These are phyloP conservation scores for Azolla pinnata DNA, from an alignment of 75 land plant species.

Conservation along the genomic window DNA sequence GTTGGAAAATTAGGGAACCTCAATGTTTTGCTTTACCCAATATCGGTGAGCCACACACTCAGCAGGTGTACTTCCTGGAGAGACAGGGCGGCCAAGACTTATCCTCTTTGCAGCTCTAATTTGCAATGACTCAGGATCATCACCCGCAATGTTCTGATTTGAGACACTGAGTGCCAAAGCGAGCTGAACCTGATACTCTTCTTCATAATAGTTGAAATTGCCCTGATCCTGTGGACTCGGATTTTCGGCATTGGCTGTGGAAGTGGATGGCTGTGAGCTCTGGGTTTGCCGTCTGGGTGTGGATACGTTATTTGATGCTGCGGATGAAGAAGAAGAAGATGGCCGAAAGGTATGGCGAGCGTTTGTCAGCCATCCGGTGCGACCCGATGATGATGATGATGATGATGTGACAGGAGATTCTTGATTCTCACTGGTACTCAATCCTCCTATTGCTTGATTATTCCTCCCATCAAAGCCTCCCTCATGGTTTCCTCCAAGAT, in stretches of 20 bases:
- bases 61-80: slow-evolving; percentile 15
- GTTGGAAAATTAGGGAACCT: no score
- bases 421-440: no score
- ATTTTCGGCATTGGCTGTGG: slow-evolving; percentile 6
- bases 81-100: slow-evolving; percentile 41
- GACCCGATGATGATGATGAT: background rate
- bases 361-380: slow-evolving; percentile 8
- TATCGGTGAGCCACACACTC: slow-evolving; percentile 53
- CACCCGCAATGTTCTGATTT: slow-evolving; percentile 24
- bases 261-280: background rate
- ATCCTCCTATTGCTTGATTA: slow-evolving; percentile 3
- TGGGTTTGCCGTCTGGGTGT: background rate
- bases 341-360: background rate
- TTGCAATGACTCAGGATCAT: slow-evolving; percentile 52
- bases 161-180: slow-evolving; percentile 76
- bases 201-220: slow-evolving; percentile 50
- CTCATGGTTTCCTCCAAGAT: slow-evolving; percentile 44
- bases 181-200: slow-evolving; percentile 84
- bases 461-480: slow-evolving; percentile 3
- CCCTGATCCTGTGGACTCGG: background rate
- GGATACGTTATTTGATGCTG: background rate
- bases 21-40: no score
- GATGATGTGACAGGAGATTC: background rate
- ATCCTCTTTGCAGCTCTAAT: slow-evolving; percentile 72
- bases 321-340: background rate